Base-by-base conservation (phyloP, 768 basidiomycete species). In the Tulasnella sp. region DNA sequence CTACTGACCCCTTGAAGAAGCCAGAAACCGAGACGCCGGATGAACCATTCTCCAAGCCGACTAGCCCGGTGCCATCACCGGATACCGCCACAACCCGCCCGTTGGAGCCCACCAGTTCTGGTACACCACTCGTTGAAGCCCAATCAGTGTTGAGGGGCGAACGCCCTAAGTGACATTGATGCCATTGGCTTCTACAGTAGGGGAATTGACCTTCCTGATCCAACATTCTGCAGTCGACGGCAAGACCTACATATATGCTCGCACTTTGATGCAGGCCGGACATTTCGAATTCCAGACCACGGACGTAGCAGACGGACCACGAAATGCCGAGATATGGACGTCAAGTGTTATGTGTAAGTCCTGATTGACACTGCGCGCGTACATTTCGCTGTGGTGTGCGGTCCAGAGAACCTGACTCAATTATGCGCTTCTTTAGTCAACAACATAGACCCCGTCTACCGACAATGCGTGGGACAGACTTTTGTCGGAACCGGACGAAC, bases 401-500 rank as follows among this genome's bases (percentile, higher is more conserved):
- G 60, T 28, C 14, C 60, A 9, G 60, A 7, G 31, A 20, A 7
- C 18, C 60, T 64, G n/a, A 64, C 60, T 64, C n/a, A 11, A 8
- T 14, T 11, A n/a, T 6, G 14, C 60, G 14, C 28, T 28, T 64
- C 60, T 64, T 24, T 24, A 64, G 60, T 64, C 60, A 28, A 64
- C 60, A 11, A 28, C 6, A 64, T 64, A 64, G 28, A 64, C 60
- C 60, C 60, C 24, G 60, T 64, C 60, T 64, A 64, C 60, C 60
- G 60, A 64, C 60, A 64, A 14, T 64, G 60, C n/a, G 24, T 64
- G 9, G 60, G 60, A 28, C 60, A 64, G 60, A 64, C 28, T 24
- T 64, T 64, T 14, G 60, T 64, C 60, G 60, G 60, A 34, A 64
- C 60, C 12, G 60, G 60, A 14, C 60, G 60, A 64, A 64, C 60